These are phyloP conservation scores for Parascedosporium putredinis DNA, from an alignment of 2,329 filamentous ascomycete genomes.

Conservation along the genomic window DNA sequence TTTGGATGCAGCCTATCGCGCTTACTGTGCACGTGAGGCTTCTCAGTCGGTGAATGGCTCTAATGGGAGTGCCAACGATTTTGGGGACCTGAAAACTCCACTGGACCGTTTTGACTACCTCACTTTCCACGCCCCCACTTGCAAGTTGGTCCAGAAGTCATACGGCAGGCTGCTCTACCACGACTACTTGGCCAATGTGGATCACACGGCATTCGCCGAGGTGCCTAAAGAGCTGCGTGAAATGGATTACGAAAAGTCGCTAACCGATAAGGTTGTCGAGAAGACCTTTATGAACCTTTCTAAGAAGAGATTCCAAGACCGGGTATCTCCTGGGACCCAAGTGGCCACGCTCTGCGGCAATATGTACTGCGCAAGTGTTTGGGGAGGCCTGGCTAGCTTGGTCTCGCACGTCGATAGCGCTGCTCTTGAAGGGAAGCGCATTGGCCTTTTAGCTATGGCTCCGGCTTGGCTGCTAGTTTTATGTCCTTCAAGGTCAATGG, in stretches of 20 bases:
- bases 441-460: constrained; percentile 73
- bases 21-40: constrained; percentile 65
- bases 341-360: constrained; percentile 67
- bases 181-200: constrained; percentile 65
- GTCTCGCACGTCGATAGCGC: constrained; percentile 54
- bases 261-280: constrained; percentile 73
- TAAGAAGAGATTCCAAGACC: constrained; percentile 76
- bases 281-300: constrained; percentile 77
- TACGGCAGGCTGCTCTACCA: constrained; percentile 79
- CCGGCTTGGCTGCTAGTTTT: constrained; percentile 62
- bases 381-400: constrained; percentile 64
- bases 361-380: constrained; percentile 63
- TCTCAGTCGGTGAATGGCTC: constrained; percentile 42
- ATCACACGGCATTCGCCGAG: constrained; percentile 58
- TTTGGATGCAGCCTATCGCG: constrained; percentile 71
- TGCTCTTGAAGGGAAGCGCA: constrained; percentile 58
- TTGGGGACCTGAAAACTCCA: constrained; percentile 41
- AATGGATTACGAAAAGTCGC: constrained; percentile 67
- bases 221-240: constrained; percentile 67
- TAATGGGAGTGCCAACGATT: constrained; percentile 24
- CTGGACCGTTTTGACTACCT: constrained; percentile 79
- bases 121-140: constrained; percentile 73
- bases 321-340: constrained; percentile 62
- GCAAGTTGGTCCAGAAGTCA: constrained; percentile 80
- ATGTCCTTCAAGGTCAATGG: constrained; percentile 64